Evolutionary conservation across 371 early-diverging fungal species (phyloP), one percentile per base, ranked within the genome.

Genomic region (Nematocida homosporus): DNA sequence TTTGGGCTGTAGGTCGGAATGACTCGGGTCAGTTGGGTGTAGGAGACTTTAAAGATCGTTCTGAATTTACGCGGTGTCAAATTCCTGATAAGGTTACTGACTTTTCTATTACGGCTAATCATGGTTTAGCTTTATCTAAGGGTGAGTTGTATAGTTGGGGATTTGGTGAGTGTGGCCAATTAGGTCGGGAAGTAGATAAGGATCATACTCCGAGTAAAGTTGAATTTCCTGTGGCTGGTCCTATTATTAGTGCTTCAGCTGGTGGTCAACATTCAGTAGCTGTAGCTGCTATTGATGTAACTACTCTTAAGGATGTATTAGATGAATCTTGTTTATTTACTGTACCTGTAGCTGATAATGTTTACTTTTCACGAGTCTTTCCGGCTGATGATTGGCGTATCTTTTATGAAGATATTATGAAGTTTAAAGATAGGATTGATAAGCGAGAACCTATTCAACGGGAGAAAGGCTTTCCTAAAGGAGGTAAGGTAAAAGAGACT

Each of bases 1-100:
- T 83, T 16, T 83, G 79, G 79, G 80, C 79, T 1, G 53, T 66
- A 29, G 85, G 85, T 6, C 78, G 79, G n/a, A 85, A 85, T 66
- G 53, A 48, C 8, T 53, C 69, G 27, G 67, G 78, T 1, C 83
- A 85, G 80, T 57, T 82, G 2, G 85, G 83, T 4, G 53, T 69
- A 32, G 47, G 40, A 34, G 66, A 48, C 29, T 25, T 56, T 38
- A 61, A 80, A 42, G 41, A 65, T 23, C 37, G 23, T 8, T 6
- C 32, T 5, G 56, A n/a, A 20, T 78, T 72, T 20, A 40, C 44
- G 13, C 42, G 50, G 34, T 78, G 80, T 48, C n/a, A 40, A 16
- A 35, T 83, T 20, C 23, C 47, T 29, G 40, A 69, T 25, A 77
- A 77, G 5, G 60, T 57, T 5, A 40, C 16, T 18, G 69, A 68